Percentiles rank a stretch among this genome's conserved stretches.
Conservation (phyloP, 805 yeast species). For the Zygoascus biomembranicola region DNA sequence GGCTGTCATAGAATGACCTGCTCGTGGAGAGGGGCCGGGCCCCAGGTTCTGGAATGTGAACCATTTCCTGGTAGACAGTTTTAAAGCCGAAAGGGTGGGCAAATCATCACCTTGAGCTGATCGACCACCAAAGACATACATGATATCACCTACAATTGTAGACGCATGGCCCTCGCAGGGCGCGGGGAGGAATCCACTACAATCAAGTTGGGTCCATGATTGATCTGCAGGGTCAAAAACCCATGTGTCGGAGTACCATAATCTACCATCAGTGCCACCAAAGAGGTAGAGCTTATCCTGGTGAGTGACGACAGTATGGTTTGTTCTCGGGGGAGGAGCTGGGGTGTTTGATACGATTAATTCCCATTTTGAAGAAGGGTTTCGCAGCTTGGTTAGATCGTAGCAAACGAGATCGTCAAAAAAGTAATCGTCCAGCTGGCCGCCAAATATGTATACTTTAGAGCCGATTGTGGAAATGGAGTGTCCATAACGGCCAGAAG, state of each 20-base stretch:
- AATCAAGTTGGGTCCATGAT: conserved; percentile 62
- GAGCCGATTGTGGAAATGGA: conserved; percentile 66
- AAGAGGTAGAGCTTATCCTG: conserved; percentile 74
- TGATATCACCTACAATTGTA: conserved; percentile 62
- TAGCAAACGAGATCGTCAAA: conserved; percentile 81
- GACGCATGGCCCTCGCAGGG: conserved; percentile 92
- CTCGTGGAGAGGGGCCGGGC: conserved; percentile 69
- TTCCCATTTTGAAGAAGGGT: conserved; percentile 80
- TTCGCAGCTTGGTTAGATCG: conserved; percentile 78
- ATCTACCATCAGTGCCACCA: conserved; percentile 82
- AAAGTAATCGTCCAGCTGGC: conserved; percentile 77
- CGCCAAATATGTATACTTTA: conserved; percentile 80
- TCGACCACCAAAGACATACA: conserved; percentile 89
- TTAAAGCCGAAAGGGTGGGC: conserved; percentile 63
- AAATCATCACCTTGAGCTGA: conserved; percentile 61
- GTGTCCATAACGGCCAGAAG: conserved; percentile 92
- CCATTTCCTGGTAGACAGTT: conserved; percentile 67
- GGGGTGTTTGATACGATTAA: conserved; percentile 41
- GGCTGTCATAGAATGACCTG: conserved; percentile 84
- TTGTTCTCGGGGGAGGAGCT: conserved; percentile 75
- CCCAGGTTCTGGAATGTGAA: conserved; percentile 48
- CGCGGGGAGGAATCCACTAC: conserved; percentile 69
- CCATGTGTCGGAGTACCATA: conserved; percentile 69
- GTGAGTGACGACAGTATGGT: conserved; percentile 80
- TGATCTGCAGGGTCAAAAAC: conserved; percentile 61